These are phyloP conservation scores for Pichia gijzeniarum DNA, from an alignment of 805 yeast species.

Conservation along the genomic window DNA sequence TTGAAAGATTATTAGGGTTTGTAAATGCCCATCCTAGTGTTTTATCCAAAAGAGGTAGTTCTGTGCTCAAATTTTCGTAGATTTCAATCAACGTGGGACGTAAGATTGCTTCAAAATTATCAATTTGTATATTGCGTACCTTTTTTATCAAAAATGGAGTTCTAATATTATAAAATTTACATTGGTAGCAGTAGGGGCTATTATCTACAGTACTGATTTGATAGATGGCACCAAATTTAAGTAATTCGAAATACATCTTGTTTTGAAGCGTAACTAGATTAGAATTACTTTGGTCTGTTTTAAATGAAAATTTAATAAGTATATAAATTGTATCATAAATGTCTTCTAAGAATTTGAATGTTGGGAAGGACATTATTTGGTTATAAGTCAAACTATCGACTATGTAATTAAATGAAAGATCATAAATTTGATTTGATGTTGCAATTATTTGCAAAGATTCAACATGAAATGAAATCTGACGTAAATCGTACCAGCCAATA, in stretches of 20 bases:
- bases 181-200: constrained; percentile 15
- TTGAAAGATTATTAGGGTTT: neutral
- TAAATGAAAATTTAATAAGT: constrained; percentile 5
- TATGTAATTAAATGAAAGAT: constrained; percentile 12
- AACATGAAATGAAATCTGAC: constrained; percentile 18
- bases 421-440: neutral
- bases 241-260: constrained; percentile 16
- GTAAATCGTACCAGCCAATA: constrained; percentile 29
- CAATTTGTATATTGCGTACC: constrained; percentile 7
- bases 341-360: constrained; percentile 22
- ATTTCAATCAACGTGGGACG: constrained; percentile 22
- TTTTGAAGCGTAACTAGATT: constrained; percentile 12
- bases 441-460: constrained; percentile 16
- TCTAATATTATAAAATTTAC: constrained; percentile 32
- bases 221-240: constrained; percentile 22
- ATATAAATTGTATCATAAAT: constrained; percentile 19
- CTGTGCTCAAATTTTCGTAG: constrained; percentile 8
- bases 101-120: constrained; percentile 13
- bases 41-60: neutral
- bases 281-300: neutral
- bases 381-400: constrained; percentile 8
- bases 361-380: constrained; percentile 5
- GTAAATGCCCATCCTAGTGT: neutral
- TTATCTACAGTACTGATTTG: neutral
- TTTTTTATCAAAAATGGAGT: constrained; percentile 29